Conservation (phyloP, 371 early-diverging fungal genomes). For the Amoeboradix gromovi region DNA sequence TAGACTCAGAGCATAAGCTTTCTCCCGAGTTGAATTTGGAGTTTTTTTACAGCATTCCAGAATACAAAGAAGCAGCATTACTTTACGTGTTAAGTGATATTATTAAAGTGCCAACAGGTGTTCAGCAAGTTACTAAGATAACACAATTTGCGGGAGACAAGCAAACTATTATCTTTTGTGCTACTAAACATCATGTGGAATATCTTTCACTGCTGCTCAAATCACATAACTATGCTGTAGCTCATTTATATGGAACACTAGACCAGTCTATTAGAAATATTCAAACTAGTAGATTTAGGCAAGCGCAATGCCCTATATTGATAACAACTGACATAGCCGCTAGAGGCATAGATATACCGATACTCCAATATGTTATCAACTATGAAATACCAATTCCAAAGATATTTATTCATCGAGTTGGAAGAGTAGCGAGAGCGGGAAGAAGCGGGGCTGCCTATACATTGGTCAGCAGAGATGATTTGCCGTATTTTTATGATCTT, state of each 20-base stretch:
- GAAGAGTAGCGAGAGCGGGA: slow-evolving; percentile 88
- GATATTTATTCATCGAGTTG: slow-evolving; percentile 92
- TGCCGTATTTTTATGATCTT: slow-evolving; percentile 68
- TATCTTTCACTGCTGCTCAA: slow-evolving; percentile 36
- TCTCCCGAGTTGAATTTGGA: slow-evolving; percentile 50
- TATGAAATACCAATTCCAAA: slow-evolving; percentile 84
- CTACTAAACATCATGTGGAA: slow-evolving; percentile 89
- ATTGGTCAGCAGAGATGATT: slow-evolving; percentile 53
- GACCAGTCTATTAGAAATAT: slow-evolving; percentile 69
- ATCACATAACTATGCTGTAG: slow-evolving; percentile 33
- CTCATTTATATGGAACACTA: slow-evolving; percentile 72
- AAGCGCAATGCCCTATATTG: slow-evolving; percentile 40
- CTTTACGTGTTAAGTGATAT: slow-evolving; percentile 44
- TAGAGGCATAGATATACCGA: slow-evolving; percentile 95
- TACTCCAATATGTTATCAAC: slow-evolving; percentile 82
- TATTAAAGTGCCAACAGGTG: slow-evolving; percentile 17
- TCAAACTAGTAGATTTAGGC: slow-evolving; percentile 50
- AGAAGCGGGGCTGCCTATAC: slow-evolving; percentile 70
- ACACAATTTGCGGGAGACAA: slow-evolving; percentile 17
- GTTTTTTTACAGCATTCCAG: not conserved
- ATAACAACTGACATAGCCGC: slow-evolving; percentile 97
- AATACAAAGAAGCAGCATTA: slow-evolving; percentile 55
- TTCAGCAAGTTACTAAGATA: slow-evolving; percentile 8
- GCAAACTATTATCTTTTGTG: slow-evolving; percentile 68
- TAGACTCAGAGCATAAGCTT: slow-evolving; percentile 77